Base-by-base conservation (phyloP, 306 rosid genomes). In the Trichosanthes truncata region DNA sequence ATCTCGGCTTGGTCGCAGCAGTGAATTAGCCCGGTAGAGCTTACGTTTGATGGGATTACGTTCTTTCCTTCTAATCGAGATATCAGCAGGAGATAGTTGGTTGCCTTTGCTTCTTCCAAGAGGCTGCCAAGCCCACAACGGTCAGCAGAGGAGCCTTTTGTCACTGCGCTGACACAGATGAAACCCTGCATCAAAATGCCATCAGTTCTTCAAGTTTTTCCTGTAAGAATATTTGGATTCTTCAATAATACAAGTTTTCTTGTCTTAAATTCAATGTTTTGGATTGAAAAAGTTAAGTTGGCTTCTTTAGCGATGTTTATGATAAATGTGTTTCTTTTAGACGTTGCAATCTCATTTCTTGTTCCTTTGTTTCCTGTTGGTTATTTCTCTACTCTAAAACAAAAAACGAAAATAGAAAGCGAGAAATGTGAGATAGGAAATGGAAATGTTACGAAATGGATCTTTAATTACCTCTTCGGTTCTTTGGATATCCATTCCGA, bases 401-500 rank as follows among this genome's bases (percentile, higher is more conserved):
- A 7, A 31, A 33, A 4, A 63, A 33, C 9, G 7, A 17, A 63
- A 33, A 17, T 13, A 31, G 4, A 38, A 63, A 63, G 18, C 12
- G 1, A 31, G 9, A 33, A 33, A 15, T 7, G 1, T 63, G 71
- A 63, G 18, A 63, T n/a, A 8, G 7, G 21, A 66, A 66, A 36
- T 7, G 3, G 0, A 36, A 66, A 3, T 4, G 14, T 20, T 66
- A 66, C 26, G 15, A 40, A 41, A n/a, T 41, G 20, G n/a, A 14
- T 68, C 33, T 0, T 0, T 43, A 71, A 13, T 25, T 46, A 72
- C 92, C 89, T 91, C 93, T 46, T 89, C 94, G 1, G 91, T 87
- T 51, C 83, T 79, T 61, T 89, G 89, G 26, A 93, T 85, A 79
- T 93, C 96, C 90, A 91, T 81, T 69, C 97, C 93, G 8, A 88